Evolutionary conservation across 805 yeast genomes (phyloP).

Genomic region (Tetrapisispora phaffii): DNA sequence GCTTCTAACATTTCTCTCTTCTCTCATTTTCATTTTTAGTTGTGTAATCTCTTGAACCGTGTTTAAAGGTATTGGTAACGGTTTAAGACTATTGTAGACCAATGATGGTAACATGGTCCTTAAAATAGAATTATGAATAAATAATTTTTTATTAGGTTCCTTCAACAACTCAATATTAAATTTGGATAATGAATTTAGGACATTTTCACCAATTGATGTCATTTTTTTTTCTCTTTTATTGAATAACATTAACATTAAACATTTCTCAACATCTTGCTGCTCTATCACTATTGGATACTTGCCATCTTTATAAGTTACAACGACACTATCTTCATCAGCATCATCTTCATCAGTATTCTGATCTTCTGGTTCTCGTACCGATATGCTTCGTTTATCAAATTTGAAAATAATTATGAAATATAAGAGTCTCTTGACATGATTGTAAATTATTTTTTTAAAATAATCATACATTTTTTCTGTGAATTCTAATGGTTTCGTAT

Average conservation of each 20-base stretch:
- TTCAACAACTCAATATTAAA: constrained; percentile 13
- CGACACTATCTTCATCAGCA: constrained; percentile 1
- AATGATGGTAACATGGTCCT: not conserved
- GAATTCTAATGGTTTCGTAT: constrained; percentile 6
- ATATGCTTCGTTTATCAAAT: not conserved
- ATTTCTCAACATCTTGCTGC: constrained; percentile 9
- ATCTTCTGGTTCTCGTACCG: not conserved
- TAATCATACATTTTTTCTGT: constrained; percentile 10
- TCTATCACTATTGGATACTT: constrained; percentile 18
- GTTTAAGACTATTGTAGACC: not conserved
- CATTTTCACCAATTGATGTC: constrained; percentile 5
- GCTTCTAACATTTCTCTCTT: not conserved
- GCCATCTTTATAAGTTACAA: not conserved
- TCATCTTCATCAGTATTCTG: not conserved
- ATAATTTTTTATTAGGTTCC: not conserved
- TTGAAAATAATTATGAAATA: not conserved
- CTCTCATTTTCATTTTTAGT: not conserved
- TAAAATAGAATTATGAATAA: not conserved
- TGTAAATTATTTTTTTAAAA: not conserved
- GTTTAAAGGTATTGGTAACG: not conserved
- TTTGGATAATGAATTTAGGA: constrained; percentile 14
- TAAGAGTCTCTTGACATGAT: not conserved
- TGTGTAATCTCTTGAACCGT: not conserved
- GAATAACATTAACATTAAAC: constrained; percentile 5
- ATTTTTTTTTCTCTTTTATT: not conserved